These are phyloP conservation scores for Debaryomycetaceae sp. DNA, from an alignment of 1,139 yeast genomes.

Conservation along the genomic window DNA sequence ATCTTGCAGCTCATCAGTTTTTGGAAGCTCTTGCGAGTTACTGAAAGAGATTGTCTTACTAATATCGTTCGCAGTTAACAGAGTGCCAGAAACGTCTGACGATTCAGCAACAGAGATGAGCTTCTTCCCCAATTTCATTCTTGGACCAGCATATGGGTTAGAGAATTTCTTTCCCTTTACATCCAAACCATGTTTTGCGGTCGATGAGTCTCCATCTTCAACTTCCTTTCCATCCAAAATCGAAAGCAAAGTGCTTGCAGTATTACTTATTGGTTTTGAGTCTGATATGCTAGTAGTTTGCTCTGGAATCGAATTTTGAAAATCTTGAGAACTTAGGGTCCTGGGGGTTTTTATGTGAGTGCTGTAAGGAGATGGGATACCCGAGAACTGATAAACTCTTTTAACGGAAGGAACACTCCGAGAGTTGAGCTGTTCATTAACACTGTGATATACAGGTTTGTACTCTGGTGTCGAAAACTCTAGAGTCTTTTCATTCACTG, in stretches of 20 bases:
- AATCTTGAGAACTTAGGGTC: background rate
- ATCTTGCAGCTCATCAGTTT: background rate
- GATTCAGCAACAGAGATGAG: slow-evolving; percentile 5
- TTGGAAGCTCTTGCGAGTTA: slow-evolving; percentile 26
- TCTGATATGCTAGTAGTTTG: slow-evolving; percentile 2
- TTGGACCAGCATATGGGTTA: slow-evolving; percentile 50
- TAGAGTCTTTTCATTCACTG: slow-evolving; percentile 5
- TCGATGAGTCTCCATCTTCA: slow-evolving; percentile 8
- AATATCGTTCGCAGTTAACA: slow-evolving; percentile 35
- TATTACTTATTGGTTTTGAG: slow-evolving; percentile 45
- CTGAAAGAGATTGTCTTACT: slow-evolving; percentile 35
- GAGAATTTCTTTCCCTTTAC: slow-evolving; percentile 31
- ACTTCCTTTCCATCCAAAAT: slow-evolving; percentile 46
- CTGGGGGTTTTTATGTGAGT: slow-evolving; percentile 42
- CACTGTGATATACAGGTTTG: slow-evolving; percentile 35
- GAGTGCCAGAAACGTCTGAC: slow-evolving; percentile 6
- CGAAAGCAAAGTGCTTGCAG: slow-evolving; percentile 65
- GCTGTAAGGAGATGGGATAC: slow-evolving; percentile 64
- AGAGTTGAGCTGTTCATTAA: slow-evolving; percentile 24
- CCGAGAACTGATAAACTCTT: slow-evolving; percentile 60
- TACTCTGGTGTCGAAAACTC: slow-evolving; percentile 38
- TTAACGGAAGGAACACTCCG: slow-evolving; percentile 33
- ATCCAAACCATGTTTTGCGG: slow-evolving; percentile 3
- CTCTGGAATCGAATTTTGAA: background rate
- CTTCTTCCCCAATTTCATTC: slow-evolving; percentile 12